These are phyloP conservation scores for Astrocystis sublimbata DNA, from an alignment of 495 filamentous ascomycete species.

Conservation along the genomic window DNA sequence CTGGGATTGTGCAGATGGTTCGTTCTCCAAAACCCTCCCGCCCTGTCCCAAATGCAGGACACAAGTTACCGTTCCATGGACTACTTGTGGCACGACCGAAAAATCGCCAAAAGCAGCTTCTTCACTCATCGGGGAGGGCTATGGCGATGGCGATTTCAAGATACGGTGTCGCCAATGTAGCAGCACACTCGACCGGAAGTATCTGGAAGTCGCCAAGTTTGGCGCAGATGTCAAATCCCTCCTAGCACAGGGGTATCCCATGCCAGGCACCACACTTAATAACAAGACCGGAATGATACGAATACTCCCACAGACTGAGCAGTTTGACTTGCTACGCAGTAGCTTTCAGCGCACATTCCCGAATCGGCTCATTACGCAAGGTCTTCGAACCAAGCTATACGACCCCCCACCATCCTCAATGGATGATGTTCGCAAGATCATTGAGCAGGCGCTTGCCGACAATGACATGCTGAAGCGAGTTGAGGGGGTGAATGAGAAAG, in stretches of 20 bases:
- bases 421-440: conserved; percentile 40
- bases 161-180: conserved; percentile 49
- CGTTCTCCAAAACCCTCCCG: conserved; percentile 45
- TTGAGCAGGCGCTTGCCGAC: conserved; percentile 45
- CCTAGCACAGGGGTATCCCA: conserved; percentile 45
- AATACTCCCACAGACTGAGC: not conserved
- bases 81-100: conserved; percentile 49
- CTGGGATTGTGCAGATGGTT: conserved; percentile 63
- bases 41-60: conserved; percentile 59
- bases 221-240: conserved; percentile 52
- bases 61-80: conserved; percentile 58
- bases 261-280: conserved; percentile 66
- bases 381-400: conserved; percentile 40
- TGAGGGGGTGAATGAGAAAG: conserved; percentile 21
- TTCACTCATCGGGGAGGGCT: conserved; percentile 53
- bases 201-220: conserved; percentile 60
- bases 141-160: conserved; percentile 62
- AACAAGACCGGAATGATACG: conserved; percentile 38
- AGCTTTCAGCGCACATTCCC: conserved; percentile 55
- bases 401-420: conserved; percentile 41
- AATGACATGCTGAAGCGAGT: conserved; percentile 28
- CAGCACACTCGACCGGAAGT: conserved; percentile 52
- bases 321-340: not conserved
- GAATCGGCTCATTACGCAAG: conserved; percentile 56
- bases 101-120: conserved; percentile 15